Evolutionary conservation across 371 early-diverging fungal genomes (phyloP).

Genomic region (Rhizopus stolonifer): DNA sequence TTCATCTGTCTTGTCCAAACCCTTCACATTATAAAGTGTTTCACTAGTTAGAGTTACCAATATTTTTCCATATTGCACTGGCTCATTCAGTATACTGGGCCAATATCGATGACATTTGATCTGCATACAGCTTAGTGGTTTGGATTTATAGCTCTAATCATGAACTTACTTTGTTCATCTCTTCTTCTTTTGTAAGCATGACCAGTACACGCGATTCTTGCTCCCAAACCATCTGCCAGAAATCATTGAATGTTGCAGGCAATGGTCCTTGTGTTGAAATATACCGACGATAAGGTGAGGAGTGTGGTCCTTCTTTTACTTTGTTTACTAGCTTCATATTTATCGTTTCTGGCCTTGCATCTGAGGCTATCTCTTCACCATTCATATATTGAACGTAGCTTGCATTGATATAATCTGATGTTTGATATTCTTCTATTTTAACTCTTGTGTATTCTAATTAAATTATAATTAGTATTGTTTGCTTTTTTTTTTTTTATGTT

Average conservation of each 20-base stretch:
- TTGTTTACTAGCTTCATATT: too few species aligned
- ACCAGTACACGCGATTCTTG: slow-evolving; percentile 69
- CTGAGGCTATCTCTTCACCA: too few species aligned
- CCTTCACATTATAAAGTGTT: slow-evolving; percentile 23
- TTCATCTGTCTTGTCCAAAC: slow-evolving; percentile 4
- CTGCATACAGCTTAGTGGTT: too few species aligned
- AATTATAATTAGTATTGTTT: background rate
- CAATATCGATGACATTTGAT: slow-evolving; percentile 71
- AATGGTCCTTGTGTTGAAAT: slow-evolving; percentile 88
- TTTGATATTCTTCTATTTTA: slow-evolving; percentile 28
- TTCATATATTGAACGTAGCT: slow-evolving; percentile 41
- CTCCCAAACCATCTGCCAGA: slow-evolving; percentile 89
- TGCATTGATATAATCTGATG: slow-evolving; percentile 90
- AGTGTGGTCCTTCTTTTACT: too few species aligned
- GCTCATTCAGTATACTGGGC: slow-evolving; percentile 60
- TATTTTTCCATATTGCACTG: slow-evolving; percentile 43
- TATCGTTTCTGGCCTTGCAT: too few species aligned
- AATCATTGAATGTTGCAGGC: slow-evolving; percentile 72
- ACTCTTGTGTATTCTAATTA: slow-evolving; percentile 55
- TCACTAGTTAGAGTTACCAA: slow-evolving; percentile 27
- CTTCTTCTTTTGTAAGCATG: slow-evolving; percentile 83
- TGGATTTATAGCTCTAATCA: background rate
- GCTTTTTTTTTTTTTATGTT: background rate
- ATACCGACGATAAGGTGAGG: slow-evolving; percentile 53
- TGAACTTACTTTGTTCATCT: slow-evolving; percentile 60